Evolutionary conservation across 208 protist genomes (phyloP).

Genomic region (Leishmania tarentolae): DNA sequence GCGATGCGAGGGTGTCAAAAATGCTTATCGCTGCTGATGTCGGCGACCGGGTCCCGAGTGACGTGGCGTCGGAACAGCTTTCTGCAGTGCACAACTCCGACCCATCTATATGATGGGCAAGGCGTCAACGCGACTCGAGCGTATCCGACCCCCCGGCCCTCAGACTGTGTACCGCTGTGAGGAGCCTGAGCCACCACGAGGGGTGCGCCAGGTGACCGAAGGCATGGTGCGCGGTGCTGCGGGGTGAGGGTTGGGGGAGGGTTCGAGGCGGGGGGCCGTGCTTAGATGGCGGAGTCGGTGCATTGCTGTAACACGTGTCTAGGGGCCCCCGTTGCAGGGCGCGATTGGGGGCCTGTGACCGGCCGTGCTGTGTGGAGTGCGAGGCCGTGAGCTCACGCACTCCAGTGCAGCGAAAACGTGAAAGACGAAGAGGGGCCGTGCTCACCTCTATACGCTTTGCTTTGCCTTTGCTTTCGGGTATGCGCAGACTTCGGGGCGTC

Average conservation of each 20-base stretch:
- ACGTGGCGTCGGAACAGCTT: neutral
- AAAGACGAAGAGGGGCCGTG: too few species aligned
- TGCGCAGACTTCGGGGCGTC: neutral
- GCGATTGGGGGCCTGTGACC: neutral
- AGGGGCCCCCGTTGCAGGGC: neutral
- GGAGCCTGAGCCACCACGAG: neutral
- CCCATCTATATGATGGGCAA: neutral
- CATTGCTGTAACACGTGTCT: neutral
- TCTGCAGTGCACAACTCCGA: neutral
- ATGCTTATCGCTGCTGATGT: neutral
- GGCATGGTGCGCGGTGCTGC: neutral
- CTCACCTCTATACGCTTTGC: neutral
- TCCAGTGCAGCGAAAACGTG: too few species aligned
- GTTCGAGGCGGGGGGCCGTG: neutral
- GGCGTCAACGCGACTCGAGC: neutral
- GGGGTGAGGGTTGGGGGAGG: neutral
- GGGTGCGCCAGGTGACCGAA: neutral
- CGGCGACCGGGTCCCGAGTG: neutral
- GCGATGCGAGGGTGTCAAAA: neutral
- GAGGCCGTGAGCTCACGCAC: too few species aligned
- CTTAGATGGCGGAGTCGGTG: neutral
- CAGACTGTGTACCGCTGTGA: neutral
- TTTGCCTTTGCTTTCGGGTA: neutral
- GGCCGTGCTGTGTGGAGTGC: neutral
- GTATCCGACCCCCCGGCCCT: neutral